These are phyloP conservation scores for Thalassiosira hispida DNA, from an alignment of 352 stramenopile species.

Conservation along the genomic window DNA sequence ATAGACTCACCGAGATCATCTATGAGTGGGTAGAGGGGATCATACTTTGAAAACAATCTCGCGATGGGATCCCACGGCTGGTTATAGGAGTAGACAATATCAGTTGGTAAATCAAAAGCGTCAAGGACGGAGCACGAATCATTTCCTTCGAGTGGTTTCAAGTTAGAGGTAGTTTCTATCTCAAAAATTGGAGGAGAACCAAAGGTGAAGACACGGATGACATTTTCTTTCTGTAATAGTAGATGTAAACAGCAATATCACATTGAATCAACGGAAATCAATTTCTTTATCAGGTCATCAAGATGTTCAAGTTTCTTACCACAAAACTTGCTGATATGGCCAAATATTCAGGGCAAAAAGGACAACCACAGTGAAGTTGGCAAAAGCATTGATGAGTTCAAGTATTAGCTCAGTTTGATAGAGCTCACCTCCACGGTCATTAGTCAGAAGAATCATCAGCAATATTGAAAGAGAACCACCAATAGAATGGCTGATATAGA, in stretches of 20 bases:
- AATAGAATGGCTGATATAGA: slow-evolving; percentile 69
- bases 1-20: slow-evolving; percentile 66
- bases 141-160: slow-evolving; percentile 14
- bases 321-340: slow-evolving; percentile 16
- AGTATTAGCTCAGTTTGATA: background rate
- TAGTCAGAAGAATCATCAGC: slow-evolving; percentile 64
- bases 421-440: slow-evolving; percentile 57
- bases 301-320: slow-evolving; percentile 13
- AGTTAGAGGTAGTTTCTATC: slow-evolving; percentile 18
- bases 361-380: background rate
- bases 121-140: slow-evolving; percentile 66
- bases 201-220: slow-evolving; percentile 76
- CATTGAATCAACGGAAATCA: too few relatives aligned
- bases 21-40: slow-evolving; percentile 84
- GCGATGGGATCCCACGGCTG: slow-evolving; percentile 86
- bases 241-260: background rate
- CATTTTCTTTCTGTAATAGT: slow-evolving; percentile 45
- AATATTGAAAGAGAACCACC: slow-evolving; percentile 79
- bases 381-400: background rate
- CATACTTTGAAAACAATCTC: slow-evolving; percentile 71
- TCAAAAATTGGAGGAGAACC: slow-evolving; percentile 74
- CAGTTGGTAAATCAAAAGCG: slow-evolving; percentile 64
- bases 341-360: background rate
- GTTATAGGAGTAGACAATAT: slow-evolving; percentile 76
- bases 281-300: too few relatives aligned